phyloP scores from a whole-genome alignment of 352 stramenopile genomes.

The Phytophthora chlamydospora region DNA sequence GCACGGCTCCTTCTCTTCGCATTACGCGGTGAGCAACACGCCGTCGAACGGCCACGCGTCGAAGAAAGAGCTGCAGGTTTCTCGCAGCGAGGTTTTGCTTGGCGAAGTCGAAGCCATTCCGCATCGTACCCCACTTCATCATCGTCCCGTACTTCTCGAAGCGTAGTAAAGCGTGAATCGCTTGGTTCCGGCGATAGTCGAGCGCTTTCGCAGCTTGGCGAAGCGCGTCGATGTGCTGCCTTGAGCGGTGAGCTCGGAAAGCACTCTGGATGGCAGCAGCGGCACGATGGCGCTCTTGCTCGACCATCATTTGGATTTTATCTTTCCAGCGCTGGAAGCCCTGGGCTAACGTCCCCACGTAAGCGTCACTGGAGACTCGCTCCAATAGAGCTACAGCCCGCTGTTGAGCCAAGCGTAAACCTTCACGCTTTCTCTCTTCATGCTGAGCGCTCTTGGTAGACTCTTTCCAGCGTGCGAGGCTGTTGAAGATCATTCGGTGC shows the following conservation, averaged over 20 bases:
- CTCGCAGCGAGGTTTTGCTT: constrained; percentile 54
- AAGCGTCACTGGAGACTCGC: constrained; percentile 59
- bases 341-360: constrained; percentile 50
- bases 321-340: constrained; percentile 45
- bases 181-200: constrained; percentile 43
- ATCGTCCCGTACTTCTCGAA: constrained; percentile 62
- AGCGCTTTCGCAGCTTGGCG: constrained; percentile 48
- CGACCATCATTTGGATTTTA: constrained; percentile 5
- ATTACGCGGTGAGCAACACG: constrained; percentile 33
- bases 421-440: constrained; percentile 33
- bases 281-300: constrained; percentile 37
- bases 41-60: constrained; percentile 38
- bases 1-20: constrained; percentile 29
- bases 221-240: constrained; percentile 37
- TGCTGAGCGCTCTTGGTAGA: constrained; percentile 19
- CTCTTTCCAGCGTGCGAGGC: constrained; percentile 51
- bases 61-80: constrained; percentile 58
- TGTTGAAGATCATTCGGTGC: constrained; percentile 53
- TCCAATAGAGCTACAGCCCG: constrained; percentile 58
- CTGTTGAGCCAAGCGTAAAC: constrained; percentile 33
- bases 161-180: constrained; percentile 54
- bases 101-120: constrained; percentile 60
- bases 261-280: constrained; percentile 54
- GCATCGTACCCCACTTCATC: constrained; percentile 64
- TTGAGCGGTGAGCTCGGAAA: constrained; percentile 45